phyloP scores from a whole-genome alignment of 148 eudicot species.

The Tetragonia tetragonoides region DNA sequence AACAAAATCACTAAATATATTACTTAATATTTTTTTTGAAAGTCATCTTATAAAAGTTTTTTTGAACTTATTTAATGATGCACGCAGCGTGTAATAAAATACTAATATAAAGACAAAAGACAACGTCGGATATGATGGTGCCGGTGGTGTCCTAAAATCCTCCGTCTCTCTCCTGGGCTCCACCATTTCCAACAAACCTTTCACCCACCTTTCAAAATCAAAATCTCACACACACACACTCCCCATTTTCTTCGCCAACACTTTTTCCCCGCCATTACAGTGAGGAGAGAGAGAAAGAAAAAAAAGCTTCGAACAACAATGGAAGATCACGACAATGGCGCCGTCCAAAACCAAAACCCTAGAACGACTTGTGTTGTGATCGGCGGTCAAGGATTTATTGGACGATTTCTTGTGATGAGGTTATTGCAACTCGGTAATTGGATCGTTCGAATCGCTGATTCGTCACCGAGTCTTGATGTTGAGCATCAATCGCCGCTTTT shows the following conservation, averaged over 20 bases:
- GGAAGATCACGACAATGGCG: constrained; percentile 22
- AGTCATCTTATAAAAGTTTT: too few relatives aligned
- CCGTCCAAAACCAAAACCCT: constrained; percentile 11
- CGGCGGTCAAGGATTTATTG: constrained; percentile 68
- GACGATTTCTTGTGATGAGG: constrained; percentile 56
- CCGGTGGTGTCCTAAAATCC: constrained; percentile 15
- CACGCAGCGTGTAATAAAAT: too few relatives aligned
- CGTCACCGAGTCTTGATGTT: constrained; percentile 28
- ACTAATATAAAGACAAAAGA: background rate
- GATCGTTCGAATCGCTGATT: constrained; percentile 79
- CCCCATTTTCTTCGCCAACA: background rate
- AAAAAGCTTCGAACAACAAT: background rate
- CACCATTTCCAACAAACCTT: background rate
- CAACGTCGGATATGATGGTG: constrained; percentile 1
- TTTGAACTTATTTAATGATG: too few relatives aligned
- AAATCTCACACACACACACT: too few relatives aligned
- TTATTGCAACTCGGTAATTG: constrained; percentile 64
- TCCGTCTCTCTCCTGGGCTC: background rate
- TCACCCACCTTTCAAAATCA: constrained; percentile 1
- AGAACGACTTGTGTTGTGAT: constrained; percentile 66
- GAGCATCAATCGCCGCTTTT: constrained; percentile 37
- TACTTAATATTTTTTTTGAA: too few relatives aligned
- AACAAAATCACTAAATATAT: too few relatives aligned
- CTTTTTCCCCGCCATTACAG: constrained; percentile 11
- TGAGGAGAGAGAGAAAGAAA: background rate